Evolutionary conservation across 164 flowering plant species (phyloP), one percentile per base, ranked within the genome.

Genomic region (Cinnamomum micranthum): DNA sequence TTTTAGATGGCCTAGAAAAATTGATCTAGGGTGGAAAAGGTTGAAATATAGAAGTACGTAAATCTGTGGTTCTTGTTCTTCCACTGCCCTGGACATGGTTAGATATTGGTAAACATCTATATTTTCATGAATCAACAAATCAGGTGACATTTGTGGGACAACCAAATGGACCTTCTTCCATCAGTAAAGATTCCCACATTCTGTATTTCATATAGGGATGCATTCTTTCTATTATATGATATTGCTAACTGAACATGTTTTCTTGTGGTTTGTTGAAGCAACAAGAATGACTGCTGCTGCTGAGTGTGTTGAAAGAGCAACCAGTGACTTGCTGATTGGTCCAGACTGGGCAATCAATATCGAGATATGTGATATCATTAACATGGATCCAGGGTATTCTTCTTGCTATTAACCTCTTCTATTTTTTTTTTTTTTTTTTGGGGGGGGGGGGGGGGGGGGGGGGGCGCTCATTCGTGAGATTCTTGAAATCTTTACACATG

Each of bases 321-420:
- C 95, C 2, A 89, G 86, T 82, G 95, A 90, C 65, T 82, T 84
- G 87, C 79, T 92, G 78, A 86, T 85, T 71, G 93, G 90, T 81
- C 95, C 97, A 1, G 97, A 92, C 74, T 92, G 95, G 97, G 91
- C 88, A 15, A 74, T 86, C 19, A 92, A 92, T 81, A 86, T 92
- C 12, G 94, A 92, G 81, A 33, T 92, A 33, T 92, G 97, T 22
- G 97, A 92, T 79, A 85, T 91, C 35, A 85, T 92, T 70, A 92
- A 91, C 82, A 81, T 82, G 87, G 88, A 91, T 69, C 97, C 90
- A 33, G 85, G 91, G 97, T 92, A 87, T 76, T 35, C 33, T 59
- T 72, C 25, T 59, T 60, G 58, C 47, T 6, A 41, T 41, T 41
- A 41, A 9, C 11, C 47, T 41, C 47, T 41, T 41, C 35, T 31